Evolutionary conservation across 164 flowering plant species (phyloP), one percentile per base, ranked within the genome.

Genomic region (Vitis labrusca): DNA sequence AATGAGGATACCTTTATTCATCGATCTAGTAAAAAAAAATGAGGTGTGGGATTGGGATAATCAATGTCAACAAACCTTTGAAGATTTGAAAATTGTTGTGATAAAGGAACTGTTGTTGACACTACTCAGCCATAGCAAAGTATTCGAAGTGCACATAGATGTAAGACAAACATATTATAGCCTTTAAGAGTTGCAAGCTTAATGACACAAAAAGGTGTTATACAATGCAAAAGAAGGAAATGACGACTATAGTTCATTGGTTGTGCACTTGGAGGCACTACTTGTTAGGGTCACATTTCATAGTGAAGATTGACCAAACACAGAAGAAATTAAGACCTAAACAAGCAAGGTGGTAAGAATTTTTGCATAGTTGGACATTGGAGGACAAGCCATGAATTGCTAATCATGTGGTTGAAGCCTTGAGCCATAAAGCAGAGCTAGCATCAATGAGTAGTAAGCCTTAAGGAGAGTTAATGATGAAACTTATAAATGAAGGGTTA

Each of bases 271-370:
- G 63, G 76, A 11, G 71, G 7, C 67, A 67, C 17, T 73, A 67
- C 50, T 8, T 73, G 0, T 29, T 73, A 1, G 66, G 71, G 0
- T 10, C 56, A 10, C 19, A 67, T 9, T 67, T 73, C 29, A 23
- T 55, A 10, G 60, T 67, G 3, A 14, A 15, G 14, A 73, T 17
- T 0, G 67, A 73, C 56, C 32, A 30, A 3, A 44, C 59, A 1
- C 27, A 67, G 13, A 47, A 44, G 52, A 70, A 70, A 12, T 5
- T 23, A 8, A 10, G 58, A 0, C 63, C 66, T 0, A 66, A 69
- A 55, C 71, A 70, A 29, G 65, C 67, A 1, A 3, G 19, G 17
- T 70, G 61, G 73, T 62, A 69, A 9, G 61, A 68, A 1, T 74
- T 63, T 32, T 74, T 1, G n/a, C 70, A 61, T 52, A 57, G 67